Percentiles rank a stretch among this genome's conserved stretches.
Conservation (phyloP, 2,329 filamentous ascomycete species). For the Davidsoniella neocaledoniae region DNA sequence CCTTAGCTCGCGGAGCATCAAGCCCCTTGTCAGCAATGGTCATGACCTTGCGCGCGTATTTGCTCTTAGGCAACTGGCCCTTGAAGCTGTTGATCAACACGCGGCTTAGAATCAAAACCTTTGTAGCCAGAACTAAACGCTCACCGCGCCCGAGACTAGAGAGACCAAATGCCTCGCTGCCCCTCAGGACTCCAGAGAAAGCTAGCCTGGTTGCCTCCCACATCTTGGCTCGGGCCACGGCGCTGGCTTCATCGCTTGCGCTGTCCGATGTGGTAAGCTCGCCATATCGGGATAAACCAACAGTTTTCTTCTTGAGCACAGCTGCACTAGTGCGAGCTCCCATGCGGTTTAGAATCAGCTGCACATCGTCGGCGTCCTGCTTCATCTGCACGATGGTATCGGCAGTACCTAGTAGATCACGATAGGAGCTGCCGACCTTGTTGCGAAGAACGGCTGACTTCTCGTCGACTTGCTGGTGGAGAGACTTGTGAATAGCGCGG, state of each 20-base stretch:
- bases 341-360: constrained; percentile 53
- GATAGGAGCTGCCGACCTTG: constrained; percentile 55
- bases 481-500: constrained; percentile 42
- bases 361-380: constrained; percentile 55
- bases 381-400: constrained; percentile 91
- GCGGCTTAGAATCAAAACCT: constrained; percentile 58
- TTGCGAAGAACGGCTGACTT: constrained; percentile 44
- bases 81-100: constrained; percentile 55
- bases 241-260: constrained; percentile 15
- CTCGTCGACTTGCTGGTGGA: constrained; percentile 44
- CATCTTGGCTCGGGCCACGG: constrained; percentile 30
- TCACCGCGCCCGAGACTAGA: constrained; percentile 25
- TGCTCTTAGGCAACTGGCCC: constrained; percentile 27
- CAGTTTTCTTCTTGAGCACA: constrained; percentile 48
- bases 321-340: constrained; percentile 61
- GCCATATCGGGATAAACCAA: constrained; percentile 35
- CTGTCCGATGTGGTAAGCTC: constrained; percentile 16
- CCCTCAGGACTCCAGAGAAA: constrained; percentile 31
- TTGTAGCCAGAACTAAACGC: constrained; percentile 43
- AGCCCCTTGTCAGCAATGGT: constrained; percentile 49
- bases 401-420: constrained; percentile 77
- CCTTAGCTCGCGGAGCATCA: constrained; percentile 40
- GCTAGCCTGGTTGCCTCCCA: constrained; percentile 35
- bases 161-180: constrained; percentile 17
- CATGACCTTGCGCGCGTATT: constrained; percentile 24